phyloP scores from a whole-genome alignment of 768 basidiomycete genomes.

The Suillus decipiens region DNA sequence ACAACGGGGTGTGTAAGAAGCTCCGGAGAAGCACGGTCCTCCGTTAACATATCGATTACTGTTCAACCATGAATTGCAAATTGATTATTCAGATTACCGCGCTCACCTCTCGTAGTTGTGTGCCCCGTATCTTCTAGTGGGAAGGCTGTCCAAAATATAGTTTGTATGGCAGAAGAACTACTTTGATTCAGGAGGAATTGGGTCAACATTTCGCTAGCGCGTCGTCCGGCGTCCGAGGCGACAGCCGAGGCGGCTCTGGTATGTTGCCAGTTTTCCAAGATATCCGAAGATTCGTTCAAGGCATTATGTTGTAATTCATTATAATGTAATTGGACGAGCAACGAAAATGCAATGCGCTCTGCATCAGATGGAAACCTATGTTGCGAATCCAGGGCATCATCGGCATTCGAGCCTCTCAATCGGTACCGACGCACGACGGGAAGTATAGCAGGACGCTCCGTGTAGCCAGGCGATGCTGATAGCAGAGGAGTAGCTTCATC shows the following conservation, averaged over 20 bases:
- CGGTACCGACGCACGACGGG: slow-evolving; percentile 10
- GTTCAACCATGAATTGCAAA: not conserved
- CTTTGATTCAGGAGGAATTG: slow-evolving; percentile 44
- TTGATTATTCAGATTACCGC: not conserved
- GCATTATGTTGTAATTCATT: slow-evolving; percentile 5
- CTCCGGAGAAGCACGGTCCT: slow-evolving; percentile 33
- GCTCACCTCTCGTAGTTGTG: slow-evolving; percentile 34
- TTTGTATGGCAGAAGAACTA: slow-evolving; percentile 43
- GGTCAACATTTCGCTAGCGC: slow-evolving; percentile 40
- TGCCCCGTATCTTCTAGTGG: slow-evolving; percentile 30
- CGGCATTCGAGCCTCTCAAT: not conserved
- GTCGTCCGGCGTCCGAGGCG: slow-evolving; percentile 35
- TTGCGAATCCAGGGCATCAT: slow-evolving; percentile 1
- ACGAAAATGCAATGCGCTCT: slow-evolving; percentile 12
- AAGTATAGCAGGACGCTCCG: slow-evolving; percentile 10
- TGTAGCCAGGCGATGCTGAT: not conserved
- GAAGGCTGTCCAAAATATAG: slow-evolving; percentile 51
- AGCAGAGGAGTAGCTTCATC: slow-evolving; percentile 13
- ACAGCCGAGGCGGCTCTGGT: slow-evolving; percentile 16
- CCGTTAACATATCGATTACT: slow-evolving; percentile 47
- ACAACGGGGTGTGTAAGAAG: slow-evolving; percentile 44
- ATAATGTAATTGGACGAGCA: slow-evolving; percentile 11
- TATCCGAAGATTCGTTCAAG: not conserved
- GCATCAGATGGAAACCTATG: slow-evolving; percentile 1
- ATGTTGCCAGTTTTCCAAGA: slow-evolving; percentile 8